A percentile compares a stretch with the other conserved stretches of the same genome.
Conservation (phyloP, 257 asterid genomes). For the Craterostigma plantagineum region DNA sequence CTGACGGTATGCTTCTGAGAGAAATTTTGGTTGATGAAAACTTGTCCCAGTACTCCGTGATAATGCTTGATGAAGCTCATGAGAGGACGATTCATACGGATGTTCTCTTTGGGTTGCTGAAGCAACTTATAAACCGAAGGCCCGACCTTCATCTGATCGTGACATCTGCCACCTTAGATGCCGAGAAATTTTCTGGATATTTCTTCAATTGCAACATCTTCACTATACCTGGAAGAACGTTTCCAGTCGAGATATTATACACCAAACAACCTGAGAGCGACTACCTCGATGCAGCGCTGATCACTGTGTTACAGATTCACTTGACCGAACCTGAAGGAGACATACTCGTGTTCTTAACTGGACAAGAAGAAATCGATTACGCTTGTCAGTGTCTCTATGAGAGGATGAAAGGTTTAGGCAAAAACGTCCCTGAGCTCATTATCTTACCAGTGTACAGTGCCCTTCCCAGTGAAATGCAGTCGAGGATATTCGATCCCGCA, state of each 20-base stretch:
- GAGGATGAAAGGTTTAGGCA: conserved; percentile 82
- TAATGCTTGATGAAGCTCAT: conserved; percentile 95
- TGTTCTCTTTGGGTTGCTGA: conserved; percentile 67
- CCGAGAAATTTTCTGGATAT: conserved; percentile 87
- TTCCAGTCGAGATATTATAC: conserved; percentile 81
- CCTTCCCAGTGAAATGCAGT: conserved; percentile 93
- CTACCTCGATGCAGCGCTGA: conserved; percentile 75
- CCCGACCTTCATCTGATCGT: conserved; percentile 86
- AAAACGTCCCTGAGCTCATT: conserved; percentile 76
- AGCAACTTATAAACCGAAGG: conserved; percentile 61
- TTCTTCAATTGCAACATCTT: conserved; percentile 86
- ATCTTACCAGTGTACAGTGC: conserved; percentile 90
- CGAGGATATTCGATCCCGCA: conserved; percentile 88
- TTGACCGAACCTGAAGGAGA: conserved; percentile 96
- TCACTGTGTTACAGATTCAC: conserved; percentile 84
- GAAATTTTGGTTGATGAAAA: conserved; percentile 77
- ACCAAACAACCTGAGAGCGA: conserved; percentile 97
- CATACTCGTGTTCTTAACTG: conserved; percentile 82
- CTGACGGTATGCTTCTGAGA: conserved; percentile 94
- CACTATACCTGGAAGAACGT: conserved; percentile 91
- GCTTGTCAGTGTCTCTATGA: conserved; percentile 90
- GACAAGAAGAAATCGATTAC: conserved; percentile 95
- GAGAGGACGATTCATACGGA: conserved; percentile 83
- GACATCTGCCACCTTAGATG: conserved; percentile 90
- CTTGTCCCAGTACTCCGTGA: conserved; percentile 71